Base-by-base conservation (phyloP, 495 filamentous ascomycete species). In the Bacidia rubella region DNA sequence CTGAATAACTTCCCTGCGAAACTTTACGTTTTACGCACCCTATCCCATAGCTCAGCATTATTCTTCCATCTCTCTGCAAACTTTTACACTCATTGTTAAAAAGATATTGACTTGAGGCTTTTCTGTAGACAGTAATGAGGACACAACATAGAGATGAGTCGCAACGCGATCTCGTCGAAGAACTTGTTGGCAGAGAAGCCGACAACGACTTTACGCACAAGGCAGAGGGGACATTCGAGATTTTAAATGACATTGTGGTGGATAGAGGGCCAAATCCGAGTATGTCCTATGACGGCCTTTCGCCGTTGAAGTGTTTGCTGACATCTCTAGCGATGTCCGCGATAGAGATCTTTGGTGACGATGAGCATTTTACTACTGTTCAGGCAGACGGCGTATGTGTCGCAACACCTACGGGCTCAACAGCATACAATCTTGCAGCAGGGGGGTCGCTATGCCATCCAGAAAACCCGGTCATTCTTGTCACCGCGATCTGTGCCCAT, bases 361-460 rank as follows among this genome's bases (percentile, higher is more conserved):
- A 95, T 61, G 87, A 95, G 60, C 86, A 95, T 68, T 90, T 90
- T 68, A 93, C 87, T 4, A 87, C 85, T 1, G 74, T 93, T 4
- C 81, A 86, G 55, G 87, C 86, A 24, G 87, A 96, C 65, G 89
- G 89, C 15, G 73, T 95, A 43, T 95, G 89, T 67, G 82, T 96
- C 42, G 83, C 87, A 9, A 95, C 87, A 20, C 90, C 89, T 19
- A 95, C 87, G 0, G 92, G 92, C 35, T 92, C 86, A 12, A 98
- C 92, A 41, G 92, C 92, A 15, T 98, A 98, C 71, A 97, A 96
- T 60, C 85, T 98, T 38, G 90, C 90, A 0, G 92, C 93, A 12
- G 93, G 93, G 11, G 92, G 92, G 17, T 92, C 88, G 3, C 78
- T 98, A 21, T 95, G 90, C 54, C 92, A 98, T 59, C 92, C 92